These are phyloP conservation scores for Drechmeria coniospora DNA, from an alignment of 2,329 filamentous ascomycete species.

Conservation along the genomic window DNA sequence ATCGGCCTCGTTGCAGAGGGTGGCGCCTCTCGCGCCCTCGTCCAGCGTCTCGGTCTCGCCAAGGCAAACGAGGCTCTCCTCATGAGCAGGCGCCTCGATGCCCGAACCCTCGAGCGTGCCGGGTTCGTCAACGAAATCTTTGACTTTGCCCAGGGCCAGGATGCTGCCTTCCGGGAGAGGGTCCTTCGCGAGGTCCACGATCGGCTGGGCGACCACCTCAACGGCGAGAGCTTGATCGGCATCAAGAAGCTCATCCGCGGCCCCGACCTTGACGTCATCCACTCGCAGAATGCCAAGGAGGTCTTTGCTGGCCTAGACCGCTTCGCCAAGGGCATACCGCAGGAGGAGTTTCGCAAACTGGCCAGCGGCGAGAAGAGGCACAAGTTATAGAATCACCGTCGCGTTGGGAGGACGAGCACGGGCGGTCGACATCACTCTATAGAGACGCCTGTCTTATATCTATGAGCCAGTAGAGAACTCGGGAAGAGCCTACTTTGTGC, in stretches of 20 bases:
- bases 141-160: constrained; percentile 40
- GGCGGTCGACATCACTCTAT: too few relatives aligned
- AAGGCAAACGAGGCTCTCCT: constrained; percentile 88
- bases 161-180: constrained; percentile 50
- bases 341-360: constrained; percentile 77
- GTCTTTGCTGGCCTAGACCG: constrained; percentile 73
- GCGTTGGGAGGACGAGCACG: too few relatives aligned
- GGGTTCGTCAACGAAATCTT: constrained; percentile 86
- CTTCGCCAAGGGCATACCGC: constrained; percentile 66
- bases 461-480: too few relatives aligned
- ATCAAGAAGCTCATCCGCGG: constrained; percentile 74
- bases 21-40: constrained; percentile 62
- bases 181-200: constrained; percentile 74
- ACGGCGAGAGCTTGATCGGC: constrained; percentile 59
- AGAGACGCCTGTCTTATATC: too few relatives aligned
- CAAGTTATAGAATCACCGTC: too few relatives aligned
- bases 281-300: constrained; percentile 67
- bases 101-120: constrained; percentile 55
- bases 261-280: constrained; percentile 56
- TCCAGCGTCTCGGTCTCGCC: constrained; percentile 60
- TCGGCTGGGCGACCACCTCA: constrained; percentile 62
- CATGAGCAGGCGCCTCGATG: constrained; percentile 65
- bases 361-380: constrained; percentile 84
- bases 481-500: constrained; percentile 7
- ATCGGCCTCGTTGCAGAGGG: constrained; percentile 86